Percentiles rank a stretch among this genome's conserved stretches.
Conservation (phyloP, 768 basidiomycete species). For the Lactarius hatsudake region DNA sequence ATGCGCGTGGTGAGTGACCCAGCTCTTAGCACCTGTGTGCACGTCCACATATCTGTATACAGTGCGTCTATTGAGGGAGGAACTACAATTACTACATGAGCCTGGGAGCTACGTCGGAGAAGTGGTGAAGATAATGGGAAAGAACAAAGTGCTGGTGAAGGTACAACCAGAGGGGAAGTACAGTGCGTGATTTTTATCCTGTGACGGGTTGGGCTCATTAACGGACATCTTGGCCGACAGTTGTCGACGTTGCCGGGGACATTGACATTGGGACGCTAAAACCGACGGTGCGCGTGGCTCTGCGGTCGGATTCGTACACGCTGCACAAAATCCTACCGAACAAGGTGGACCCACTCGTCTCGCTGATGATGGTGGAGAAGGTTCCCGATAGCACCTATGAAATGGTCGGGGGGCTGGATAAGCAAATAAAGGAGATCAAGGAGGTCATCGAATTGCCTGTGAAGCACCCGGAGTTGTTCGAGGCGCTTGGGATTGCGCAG, state of each 20-base stretch:
- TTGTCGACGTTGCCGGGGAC: slow-evolving; percentile 90
- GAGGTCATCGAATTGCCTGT: slow-evolving; percentile 98
- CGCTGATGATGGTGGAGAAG: slow-evolving; percentile 99
- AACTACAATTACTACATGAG: slow-evolving; percentile 88
- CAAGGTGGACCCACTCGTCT: slow-evolving; percentile 97
- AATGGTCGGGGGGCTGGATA: slow-evolving; percentile 98
- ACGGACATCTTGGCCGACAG: slow-evolving; percentile 39
- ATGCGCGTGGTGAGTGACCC: slow-evolving; percentile 73
- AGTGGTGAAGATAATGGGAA: slow-evolving; percentile 97
- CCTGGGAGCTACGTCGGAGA: slow-evolving; percentile 98
- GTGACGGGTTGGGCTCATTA: background rate
- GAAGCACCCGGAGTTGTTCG: slow-evolving; percentile 93
- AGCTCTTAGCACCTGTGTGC: background rate
- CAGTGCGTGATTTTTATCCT: slow-evolving; percentile 55
- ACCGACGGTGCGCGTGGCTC: slow-evolving; percentile 86
- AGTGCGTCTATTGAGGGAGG: slow-evolving; percentile 91
- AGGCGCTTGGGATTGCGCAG: slow-evolving; percentile 93
- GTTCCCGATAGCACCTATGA: slow-evolving; percentile 99
- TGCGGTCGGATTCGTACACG: slow-evolving; percentile 94
- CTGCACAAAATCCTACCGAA: slow-evolving; percentile 96
- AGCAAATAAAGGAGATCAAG: slow-evolving; percentile 98
- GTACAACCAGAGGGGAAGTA: slow-evolving; percentile 99
- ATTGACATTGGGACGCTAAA: slow-evolving; percentile 79
- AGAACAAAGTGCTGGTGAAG: slow-evolving; percentile 97
- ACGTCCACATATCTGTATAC: background rate